These are phyloP conservation scores for Euphrasia arctica DNA, from an alignment of 305 asterid genomes.

Conservation along the genomic window DNA sequence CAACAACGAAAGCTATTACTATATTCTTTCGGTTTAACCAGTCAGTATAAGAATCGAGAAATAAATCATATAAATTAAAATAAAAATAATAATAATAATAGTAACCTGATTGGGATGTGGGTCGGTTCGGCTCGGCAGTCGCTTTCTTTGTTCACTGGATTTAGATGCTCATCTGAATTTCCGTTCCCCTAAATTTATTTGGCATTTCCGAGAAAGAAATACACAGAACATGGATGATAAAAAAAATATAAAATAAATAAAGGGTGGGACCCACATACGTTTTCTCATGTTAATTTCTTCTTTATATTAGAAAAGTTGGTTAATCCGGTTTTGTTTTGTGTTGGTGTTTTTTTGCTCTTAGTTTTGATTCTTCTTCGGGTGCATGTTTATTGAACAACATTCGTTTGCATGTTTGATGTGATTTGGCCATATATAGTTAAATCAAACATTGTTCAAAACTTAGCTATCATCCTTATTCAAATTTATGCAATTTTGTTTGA, in stretches of 20 bases:
- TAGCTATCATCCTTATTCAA: too few species aligned
- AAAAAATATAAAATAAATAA: not conserved
- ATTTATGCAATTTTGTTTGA: too few species aligned
- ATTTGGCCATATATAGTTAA: too few species aligned
- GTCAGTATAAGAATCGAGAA: not conserved
- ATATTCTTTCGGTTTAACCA: not conserved
- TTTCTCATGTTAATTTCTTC: not conserved
- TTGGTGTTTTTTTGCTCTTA: not conserved
- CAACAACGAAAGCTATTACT: not conserved
- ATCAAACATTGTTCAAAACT: too few species aligned
- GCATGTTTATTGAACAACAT: too few species aligned
- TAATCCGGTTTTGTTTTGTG: not conserved
- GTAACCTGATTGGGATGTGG: not conserved
- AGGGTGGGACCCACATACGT: too few species aligned
- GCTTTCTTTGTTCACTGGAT: not conserved
- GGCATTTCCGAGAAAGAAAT: not conserved
- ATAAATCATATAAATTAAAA: not conserved
- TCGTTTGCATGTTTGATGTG: too few species aligned
- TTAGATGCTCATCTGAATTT: not conserved
- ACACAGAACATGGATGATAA: not conserved
- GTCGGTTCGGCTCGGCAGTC: not conserved
- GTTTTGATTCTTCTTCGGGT: not conserved
- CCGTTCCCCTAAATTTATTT: not conserved
- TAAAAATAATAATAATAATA: not conserved
- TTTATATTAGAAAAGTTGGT: not conserved